Percentiles rank a stretch among this genome's conserved stretches.
Conservation (phyloP, 805 yeast species). For the Schizosaccharomyces osmophilus region DNA sequence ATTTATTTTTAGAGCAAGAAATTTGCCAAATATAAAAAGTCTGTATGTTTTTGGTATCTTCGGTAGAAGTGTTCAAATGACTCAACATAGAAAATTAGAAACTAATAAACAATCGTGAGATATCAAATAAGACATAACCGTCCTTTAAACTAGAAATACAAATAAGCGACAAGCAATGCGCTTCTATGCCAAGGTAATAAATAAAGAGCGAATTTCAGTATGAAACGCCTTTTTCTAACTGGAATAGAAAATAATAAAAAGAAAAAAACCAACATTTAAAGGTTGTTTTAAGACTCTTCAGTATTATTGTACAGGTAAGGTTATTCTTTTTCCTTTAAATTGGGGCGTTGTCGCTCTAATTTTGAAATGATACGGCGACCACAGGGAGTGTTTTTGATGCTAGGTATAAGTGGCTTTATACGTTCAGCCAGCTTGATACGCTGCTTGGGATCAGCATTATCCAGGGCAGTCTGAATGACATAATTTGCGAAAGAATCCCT, state of each 20-base stretch:
- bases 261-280: not conserved
- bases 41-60: no score
- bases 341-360: not conserved
- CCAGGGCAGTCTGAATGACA: slow-evolving; percentile 1
- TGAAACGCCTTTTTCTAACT: not conserved
- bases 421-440: slow-evolving; percentile 12
- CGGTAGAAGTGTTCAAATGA: no score
- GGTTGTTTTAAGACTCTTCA: not conserved
- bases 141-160: not conserved
- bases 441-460: slow-evolving; percentile 1
- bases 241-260: not conserved
- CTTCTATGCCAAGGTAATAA: not conserved
- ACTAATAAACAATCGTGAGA: not conserved
- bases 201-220: not conserved
- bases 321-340: not conserved
- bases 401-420: slow-evolving; percentile 1
- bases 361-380: not conserved
- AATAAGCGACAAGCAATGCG: not conserved
- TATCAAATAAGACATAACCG: not conserved
- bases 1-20: no score
- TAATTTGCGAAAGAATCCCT: not conserved
- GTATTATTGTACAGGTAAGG: not conserved
- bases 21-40: no score
- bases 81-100: not conserved
- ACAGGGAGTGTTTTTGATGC: not conserved